A percentile compares a stretch with the other conserved stretches of the same genome.
phyloP scores from a whole-genome alignment of 805 yeast species.

The Tetrapisispora pingtungensis region DNA sequence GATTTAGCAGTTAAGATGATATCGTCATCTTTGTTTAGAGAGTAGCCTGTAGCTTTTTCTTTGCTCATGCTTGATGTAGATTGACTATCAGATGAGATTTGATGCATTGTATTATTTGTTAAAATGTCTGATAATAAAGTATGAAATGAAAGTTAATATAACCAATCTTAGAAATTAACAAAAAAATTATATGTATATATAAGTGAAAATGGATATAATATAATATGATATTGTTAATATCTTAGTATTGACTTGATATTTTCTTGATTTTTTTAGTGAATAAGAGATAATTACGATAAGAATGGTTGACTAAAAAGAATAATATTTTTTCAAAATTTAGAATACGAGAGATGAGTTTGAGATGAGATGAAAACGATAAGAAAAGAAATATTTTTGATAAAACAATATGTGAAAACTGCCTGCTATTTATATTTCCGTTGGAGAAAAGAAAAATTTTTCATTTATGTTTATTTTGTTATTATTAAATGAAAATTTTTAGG shows the following conservation, averaged over 20 bases:
- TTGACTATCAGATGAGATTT: background rate
- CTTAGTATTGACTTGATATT: too few species aligned
- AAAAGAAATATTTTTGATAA: background rate
- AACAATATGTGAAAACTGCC: background rate
- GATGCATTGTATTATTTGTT: background rate
- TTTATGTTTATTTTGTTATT: background rate
- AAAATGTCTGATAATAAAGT: background rate
- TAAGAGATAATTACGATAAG: background rate
- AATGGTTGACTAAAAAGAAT: background rate
- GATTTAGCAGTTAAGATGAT: background rate
- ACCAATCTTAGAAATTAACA: too few species aligned
- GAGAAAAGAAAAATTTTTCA: constrained; percentile 4
- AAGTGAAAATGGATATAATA: background rate
- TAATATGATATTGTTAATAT: too few species aligned
- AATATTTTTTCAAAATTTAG: too few species aligned
- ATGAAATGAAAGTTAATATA: too few species aligned
- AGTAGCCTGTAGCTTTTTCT: constrained; percentile 1
- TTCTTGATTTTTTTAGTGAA: background rate
- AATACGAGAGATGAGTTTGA: background rate
- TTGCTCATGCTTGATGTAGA: background rate
- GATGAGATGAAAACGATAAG: background rate
- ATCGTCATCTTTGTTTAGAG: background rate
- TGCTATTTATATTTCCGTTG: constrained; percentile 5
- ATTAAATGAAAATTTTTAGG: background rate
- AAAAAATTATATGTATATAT: background rate